Evolutionary conservation across 179 eudicot species (phyloP), one percentile per base, ranked within the genome.

Genomic region (Corrigiola litoralis): DNA sequence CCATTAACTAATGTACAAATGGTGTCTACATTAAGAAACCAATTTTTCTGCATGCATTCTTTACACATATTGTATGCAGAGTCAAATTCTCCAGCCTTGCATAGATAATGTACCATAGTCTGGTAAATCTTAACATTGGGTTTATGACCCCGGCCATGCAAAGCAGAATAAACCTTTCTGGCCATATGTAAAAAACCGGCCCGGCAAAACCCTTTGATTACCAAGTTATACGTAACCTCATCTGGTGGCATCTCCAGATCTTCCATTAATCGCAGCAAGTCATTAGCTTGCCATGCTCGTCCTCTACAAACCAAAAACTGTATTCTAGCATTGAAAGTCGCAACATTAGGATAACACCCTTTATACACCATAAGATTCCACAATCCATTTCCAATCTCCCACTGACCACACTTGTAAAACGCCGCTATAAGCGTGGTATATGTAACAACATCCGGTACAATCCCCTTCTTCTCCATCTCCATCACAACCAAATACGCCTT

Each of bases 371-470:
- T 91, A 63, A 83, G 82, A 64, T 87, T 91, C 97, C 97, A 91
- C 79, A 91, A 25, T 8, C 96, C 95, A 66, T 89, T 86, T 3
- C 84, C 97, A 77, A 91, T 77, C 77, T 73, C 82, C 21, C 78
- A 75, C 23, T 69, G 76, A 57, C 75, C 84, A 18, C 36, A 63
- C 77, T 76, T 85, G 71, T 89, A 91, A 54, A 76, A 82, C 13
- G 87, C 86, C n/a, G 94, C 80, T 73, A 91, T 77, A 60, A 91
- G 91, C 0, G 89, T 89, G 3, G 94, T 91, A 63, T 84, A 91
- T 1, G 96, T 84, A 63, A 80, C 73, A 45, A 91, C 95, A 75
- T 91, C 94, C 6, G 94, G 91, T 21, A 5, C 24, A 38, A 80
- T 73, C 57, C 94, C 95, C 7, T 41, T 16, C 55, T 77, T 91